Percentiles rank a stretch among this genome's conserved stretches.
phyloP scores from a whole-genome alignment of 768 basidiomycete species.

The Kwoniella bestiolae region DNA sequence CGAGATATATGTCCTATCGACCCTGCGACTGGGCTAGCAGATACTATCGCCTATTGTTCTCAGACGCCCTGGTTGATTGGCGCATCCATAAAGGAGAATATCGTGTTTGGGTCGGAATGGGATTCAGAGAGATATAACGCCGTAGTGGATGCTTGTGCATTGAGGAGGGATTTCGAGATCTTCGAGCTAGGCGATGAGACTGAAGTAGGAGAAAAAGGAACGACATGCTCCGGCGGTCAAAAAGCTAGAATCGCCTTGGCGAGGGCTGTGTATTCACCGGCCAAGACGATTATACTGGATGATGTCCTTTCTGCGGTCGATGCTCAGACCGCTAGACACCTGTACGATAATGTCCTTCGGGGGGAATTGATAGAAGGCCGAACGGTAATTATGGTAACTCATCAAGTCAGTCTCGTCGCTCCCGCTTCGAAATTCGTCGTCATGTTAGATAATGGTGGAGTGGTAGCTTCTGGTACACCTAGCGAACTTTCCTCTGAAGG shows the following conservation, averaged over 20 bases:
- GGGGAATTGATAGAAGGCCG: constrained; percentile 42
- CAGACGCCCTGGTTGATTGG: constrained; percentile 55
- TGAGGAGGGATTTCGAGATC: constrained; percentile 54
- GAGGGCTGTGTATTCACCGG: constrained; percentile 52
- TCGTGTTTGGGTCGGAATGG: constrained; percentile 45
- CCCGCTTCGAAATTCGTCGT: constrained; percentile 52
- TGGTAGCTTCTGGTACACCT: constrained; percentile 45
- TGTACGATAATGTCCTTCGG: constrained; percentile 41
- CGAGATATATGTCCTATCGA: constrained; percentile 50
- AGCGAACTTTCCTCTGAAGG: constrained; percentile 37
- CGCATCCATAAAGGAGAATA: constrained; percentile 55
- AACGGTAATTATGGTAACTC: constrained; percentile 54
- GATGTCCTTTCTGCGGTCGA: constrained; percentile 56
- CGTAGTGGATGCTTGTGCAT: constrained; percentile 53
- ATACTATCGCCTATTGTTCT: constrained; percentile 52
- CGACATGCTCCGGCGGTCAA: constrained; percentile 52
- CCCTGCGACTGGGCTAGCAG: constrained; percentile 48
- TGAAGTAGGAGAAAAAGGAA: constrained; percentile 56
- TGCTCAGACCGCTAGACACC: constrained; percentile 54
- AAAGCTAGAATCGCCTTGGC: constrained; percentile 56
- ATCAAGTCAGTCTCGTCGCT: constrained; percentile 54
- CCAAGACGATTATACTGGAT: constrained; percentile 52
- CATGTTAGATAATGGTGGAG: constrained; percentile 47
- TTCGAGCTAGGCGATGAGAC: constrained; percentile 61
- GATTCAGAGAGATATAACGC: constrained; percentile 51